phyloP scores from a whole-genome alignment of 164 flowering plant species.

The Cinnamomum chago region DNA sequence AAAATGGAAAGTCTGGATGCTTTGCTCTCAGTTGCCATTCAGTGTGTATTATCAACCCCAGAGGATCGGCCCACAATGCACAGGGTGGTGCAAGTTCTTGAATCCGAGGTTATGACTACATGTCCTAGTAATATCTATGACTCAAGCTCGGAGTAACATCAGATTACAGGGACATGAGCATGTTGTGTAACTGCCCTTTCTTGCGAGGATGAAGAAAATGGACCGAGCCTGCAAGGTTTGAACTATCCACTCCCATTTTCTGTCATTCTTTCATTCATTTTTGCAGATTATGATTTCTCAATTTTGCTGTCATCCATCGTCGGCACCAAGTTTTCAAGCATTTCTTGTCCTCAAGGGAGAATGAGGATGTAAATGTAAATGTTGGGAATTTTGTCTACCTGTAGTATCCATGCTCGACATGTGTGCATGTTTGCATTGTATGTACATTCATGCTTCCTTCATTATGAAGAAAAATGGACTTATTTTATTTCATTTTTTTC shows the following conservation, averaged over 20 bases:
- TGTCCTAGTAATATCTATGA: slow-evolving; percentile 87
- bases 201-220: slow-evolving; percentile 3
- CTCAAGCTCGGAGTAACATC: slow-evolving; percentile 1
- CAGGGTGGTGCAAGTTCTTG: slow-evolving; percentile 82
- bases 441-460: background rate
- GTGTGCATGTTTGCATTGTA: background rate
- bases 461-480: background rate
- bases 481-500: background rate
- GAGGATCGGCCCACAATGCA: slow-evolving; percentile 98
- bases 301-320: background rate
- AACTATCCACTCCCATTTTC: background rate
- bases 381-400: background rate
- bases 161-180: background rate
- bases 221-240: background rate
- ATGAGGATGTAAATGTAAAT: background rate
- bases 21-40: slow-evolving; percentile 69
- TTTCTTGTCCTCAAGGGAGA: background rate
- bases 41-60: slow-evolving; percentile 81
- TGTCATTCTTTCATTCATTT: slow-evolving; percentile 8
- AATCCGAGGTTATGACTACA: slow-evolving; percentile 93
- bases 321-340: background rate
- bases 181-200: background rate
- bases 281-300: background rate
- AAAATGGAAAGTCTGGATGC: slow-evolving; percentile 77
- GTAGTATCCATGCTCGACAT: background rate